Percentiles rank a stretch among this genome's conserved stretches.
Evolutionary conservation across 805 yeast species (phyloP).

Genomic region (Phaffomyces opuntiae): DNA sequence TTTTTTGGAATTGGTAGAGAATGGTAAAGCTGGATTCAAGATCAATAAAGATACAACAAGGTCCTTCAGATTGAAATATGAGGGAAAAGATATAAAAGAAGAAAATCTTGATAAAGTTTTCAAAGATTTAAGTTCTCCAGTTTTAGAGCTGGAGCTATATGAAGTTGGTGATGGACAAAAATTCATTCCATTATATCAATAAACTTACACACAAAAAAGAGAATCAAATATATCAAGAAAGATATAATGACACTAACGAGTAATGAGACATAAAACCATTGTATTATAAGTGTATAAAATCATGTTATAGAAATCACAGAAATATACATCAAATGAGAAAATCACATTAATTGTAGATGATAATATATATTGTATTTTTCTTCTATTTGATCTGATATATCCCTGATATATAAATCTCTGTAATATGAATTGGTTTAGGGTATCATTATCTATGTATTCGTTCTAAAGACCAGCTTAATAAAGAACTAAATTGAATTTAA

Average conservation of each 20-base stretch:
- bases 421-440: too few species aligned
- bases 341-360: too few species aligned
- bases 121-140: slow-evolving; percentile 9
- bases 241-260: background rate
- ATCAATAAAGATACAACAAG: slow-evolving; percentile 7
- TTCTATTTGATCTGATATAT: too few species aligned
- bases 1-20: slow-evolving; percentile 65
- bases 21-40: slow-evolving; percentile 62
- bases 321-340: too few species aligned
- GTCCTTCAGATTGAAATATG: slow-evolving; percentile 12
- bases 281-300: too few species aligned
- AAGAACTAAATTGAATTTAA: too few species aligned
- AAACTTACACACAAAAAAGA: background rate
- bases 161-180: slow-evolving; percentile 13
- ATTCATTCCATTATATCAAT: slow-evolving; percentile 22
- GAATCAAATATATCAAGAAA: background rate
- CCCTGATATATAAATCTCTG: too few species aligned
- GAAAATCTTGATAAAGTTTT: slow-evolving; percentile 15
- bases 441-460: too few species aligned
- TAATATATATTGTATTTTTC: too few species aligned
- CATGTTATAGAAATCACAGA: too few species aligned
- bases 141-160: slow-evolving; percentile 16
- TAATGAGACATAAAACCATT: too few species aligned
- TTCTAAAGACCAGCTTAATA: background rate
- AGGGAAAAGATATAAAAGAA: slow-evolving; percentile 13